Base-by-base conservation (phyloP, 257 asterid genomes). In the Fraxinus americana region DNA sequence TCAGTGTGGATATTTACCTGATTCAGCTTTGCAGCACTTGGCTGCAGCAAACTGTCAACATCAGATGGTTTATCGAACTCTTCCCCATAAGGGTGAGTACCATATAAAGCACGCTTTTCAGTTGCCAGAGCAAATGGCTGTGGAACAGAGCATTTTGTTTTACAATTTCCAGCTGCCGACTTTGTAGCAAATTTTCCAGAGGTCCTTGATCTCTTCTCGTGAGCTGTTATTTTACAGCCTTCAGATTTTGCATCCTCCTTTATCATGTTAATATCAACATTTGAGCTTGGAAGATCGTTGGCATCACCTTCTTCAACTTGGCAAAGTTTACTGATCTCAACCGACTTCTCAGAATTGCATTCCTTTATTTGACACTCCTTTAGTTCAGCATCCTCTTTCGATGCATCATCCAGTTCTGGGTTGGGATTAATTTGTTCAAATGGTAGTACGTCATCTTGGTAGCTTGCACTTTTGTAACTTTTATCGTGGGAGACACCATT, bases 51-150 rank as follows among this genome's bases (percentile, higher is more conserved):
- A 72, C 77, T 73, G 81, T 75, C 80, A 57, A 68, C 48, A 23
- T 80, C 78, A 27, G 89, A 69, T 78, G 83, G 74, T 81, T 77
- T 80, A 73, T 73, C 88, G 75, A 77, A 48, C 57, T 86, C 92
- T 66, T 77, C 72, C 59, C 88, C 88, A 35, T 41, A 63, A 41
- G 82, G 79, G 4, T 82, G 89, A 59, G 78, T 68, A 54, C 90
- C 94, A 82, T 74, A 67, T 5, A 83, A 79, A 14, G 88, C 92
- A 50, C 91, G 88, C 79, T 91, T 88, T 73, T 87, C 91, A 73
- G 92, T 90, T 74, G 89, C 91, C 89, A 91, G 83, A 73, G 92
- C 85, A 86, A 88, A 90, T 23, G 97, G 97, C 36, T 79, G 91
- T 19, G 92, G 93, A 71, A 88, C 82, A 19, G 91, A 87, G 83